Evolutionary conservation across 192 early-diverging fungal genomes (phyloP).

Genomic region (Mycoemilia scoparia): DNA sequence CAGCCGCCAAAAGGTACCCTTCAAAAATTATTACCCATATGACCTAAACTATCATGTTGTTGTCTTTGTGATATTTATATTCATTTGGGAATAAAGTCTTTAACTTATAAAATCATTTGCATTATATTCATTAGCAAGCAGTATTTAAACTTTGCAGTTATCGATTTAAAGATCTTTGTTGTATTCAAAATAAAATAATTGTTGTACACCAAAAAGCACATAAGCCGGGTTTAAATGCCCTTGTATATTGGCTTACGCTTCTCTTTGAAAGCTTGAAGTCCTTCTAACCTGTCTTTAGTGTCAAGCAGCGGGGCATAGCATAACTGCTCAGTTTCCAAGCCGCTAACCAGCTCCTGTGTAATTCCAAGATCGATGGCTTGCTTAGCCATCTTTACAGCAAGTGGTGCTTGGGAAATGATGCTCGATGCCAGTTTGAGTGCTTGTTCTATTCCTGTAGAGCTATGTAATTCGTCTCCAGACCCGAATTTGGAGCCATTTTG

Average conservation of each 20-base stretch:
- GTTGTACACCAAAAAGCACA: neutral
- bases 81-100: too few relatives aligned
- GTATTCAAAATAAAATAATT: too few relatives aligned
- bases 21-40: too few relatives aligned
- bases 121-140: too few relatives aligned
- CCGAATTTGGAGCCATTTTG: conserved; percentile 40
- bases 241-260: conserved; percentile 71
- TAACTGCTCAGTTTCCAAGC: conserved; percentile 78
- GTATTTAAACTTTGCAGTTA: too few relatives aligned
- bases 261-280: conserved; percentile 54
- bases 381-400: conserved; percentile 86
- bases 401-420: conserved; percentile 65
- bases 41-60: too few relatives aligned
- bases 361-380: conserved; percentile 65
- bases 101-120: too few relatives aligned
- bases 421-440: conserved; percentile 59
- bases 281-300: conserved; percentile 85
- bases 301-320: conserved; percentile 92
- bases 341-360: conserved; percentile 63
- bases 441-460: conserved; percentile 30
- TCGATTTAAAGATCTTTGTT: too few relatives aligned
- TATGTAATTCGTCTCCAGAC: too few relatives aligned
- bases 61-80: too few relatives aligned
- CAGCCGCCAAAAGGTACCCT: too few relatives aligned
- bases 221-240: conserved; percentile 31